phyloP scores from a whole-genome alignment of 2,329 filamentous ascomycete genomes.

The Aspergillus floridensis region DNA sequence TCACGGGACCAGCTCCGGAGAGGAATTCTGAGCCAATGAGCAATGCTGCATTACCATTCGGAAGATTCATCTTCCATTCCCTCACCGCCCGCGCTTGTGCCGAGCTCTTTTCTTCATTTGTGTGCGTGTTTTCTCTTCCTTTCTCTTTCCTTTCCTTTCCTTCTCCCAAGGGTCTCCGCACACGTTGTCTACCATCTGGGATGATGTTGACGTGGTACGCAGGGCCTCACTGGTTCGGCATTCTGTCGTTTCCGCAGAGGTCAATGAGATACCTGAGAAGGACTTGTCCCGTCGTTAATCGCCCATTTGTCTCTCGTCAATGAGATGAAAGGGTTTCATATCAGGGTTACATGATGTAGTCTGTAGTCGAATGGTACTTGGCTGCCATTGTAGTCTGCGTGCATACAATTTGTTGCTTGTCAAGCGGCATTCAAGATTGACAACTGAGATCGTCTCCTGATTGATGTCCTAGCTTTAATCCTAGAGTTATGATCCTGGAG shows the following conservation, averaged over 20 bases:
- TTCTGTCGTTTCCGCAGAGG: constrained; percentile 46
- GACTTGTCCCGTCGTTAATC: constrained; percentile 50
- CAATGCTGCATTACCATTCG: constrained; percentile 31
- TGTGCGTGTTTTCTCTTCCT: constrained; percentile 20
- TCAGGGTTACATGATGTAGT: constrained; percentile 44
- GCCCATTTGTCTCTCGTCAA: constrained; percentile 46
- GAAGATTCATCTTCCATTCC: constrained; percentile 38
- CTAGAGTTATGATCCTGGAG: too few species aligned
- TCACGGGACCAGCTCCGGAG: constrained; percentile 33
- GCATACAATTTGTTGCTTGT: too few species aligned
- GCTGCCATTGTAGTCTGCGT: too few species aligned
- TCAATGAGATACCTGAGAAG: constrained; percentile 41
- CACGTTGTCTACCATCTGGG: constrained; percentile 38
- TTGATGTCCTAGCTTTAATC: too few species aligned
- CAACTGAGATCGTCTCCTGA: too few species aligned
- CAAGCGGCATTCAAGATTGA: too few species aligned
- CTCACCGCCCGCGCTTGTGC: constrained; percentile 5
- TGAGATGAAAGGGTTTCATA: constrained; percentile 50
- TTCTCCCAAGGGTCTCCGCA: constrained; percentile 39
- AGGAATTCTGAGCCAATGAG: constrained; percentile 33
- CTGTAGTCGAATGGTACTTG: neutral
- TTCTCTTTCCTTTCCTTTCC: constrained; percentile 10
- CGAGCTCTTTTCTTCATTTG: constrained; percentile 7
- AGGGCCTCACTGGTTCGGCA: constrained; percentile 43
- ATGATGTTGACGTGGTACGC: constrained; percentile 42